Conservation (phyloP, 2,329 filamentous ascomycete genomes). For the Periconia digitata region DNA sequence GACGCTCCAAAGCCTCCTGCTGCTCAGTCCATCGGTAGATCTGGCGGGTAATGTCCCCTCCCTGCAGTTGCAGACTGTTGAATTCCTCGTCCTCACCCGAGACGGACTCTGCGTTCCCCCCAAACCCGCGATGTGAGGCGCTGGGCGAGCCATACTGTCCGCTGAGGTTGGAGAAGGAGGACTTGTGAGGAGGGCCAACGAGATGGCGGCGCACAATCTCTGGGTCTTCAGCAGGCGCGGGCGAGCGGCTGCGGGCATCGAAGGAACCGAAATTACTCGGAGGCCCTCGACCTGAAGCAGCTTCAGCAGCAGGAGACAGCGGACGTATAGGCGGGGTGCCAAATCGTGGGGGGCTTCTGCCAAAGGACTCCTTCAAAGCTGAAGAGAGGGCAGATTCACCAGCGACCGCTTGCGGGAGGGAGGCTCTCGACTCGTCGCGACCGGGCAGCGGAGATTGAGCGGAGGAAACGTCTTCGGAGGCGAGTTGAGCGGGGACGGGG, state of each 20-base stretch:
- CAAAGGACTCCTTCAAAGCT: conserved; percentile 75
- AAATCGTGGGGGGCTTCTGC: conserved; percentile 68
- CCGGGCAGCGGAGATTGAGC: conserved; percentile 65
- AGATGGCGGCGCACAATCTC: conserved; percentile 89
- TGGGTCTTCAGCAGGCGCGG: conserved; percentile 76
- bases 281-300: conserved; percentile 54
- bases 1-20: conserved; percentile 66
- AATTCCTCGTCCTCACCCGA: conserved; percentile 69
- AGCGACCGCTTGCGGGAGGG: conserved; percentile 65
- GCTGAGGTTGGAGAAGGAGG: conserved; percentile 36
- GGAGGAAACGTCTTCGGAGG: conserved; percentile 36
- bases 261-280: conserved; percentile 85
- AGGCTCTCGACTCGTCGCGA: conserved; percentile 57
- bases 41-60: conserved; percentile 89
- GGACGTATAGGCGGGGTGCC: conserved; percentile 59
- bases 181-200: conserved; percentile 67
- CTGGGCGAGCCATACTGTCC: conserved; percentile 42
- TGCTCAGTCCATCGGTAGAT: conserved; percentile 98
- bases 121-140: conserved; percentile 27
- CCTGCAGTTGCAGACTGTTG: conserved; percentile 88
- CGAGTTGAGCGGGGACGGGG: conserved; percentile 52
- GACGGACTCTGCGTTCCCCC: conserved; percentile 26
- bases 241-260: conserved; percentile 62
- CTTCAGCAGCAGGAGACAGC: conserved; percentile 56
- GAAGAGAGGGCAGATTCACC: conserved; percentile 86